phyloP scores from a whole-genome alignment of 1,139 yeast genomes.

The Candida anutae region DNA sequence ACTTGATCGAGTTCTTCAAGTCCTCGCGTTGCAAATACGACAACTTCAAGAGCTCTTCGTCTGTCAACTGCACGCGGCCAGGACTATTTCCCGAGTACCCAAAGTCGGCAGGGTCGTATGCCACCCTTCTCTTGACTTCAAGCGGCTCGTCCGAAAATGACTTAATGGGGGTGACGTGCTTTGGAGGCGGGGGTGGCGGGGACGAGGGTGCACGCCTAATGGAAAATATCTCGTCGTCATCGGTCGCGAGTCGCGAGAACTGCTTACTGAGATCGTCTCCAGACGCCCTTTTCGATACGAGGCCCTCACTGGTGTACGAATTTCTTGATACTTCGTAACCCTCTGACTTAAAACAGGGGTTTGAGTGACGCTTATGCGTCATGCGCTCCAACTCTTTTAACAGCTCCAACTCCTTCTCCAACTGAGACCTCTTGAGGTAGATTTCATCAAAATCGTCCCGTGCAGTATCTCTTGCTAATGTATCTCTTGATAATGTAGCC shows the following conservation, averaged over 20 bases:
- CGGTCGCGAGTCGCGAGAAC: constrained; percentile 19
- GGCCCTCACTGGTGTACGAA: constrained; percentile 31
- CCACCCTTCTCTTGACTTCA: constrained; percentile 9
- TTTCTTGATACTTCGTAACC: constrained; percentile 12
- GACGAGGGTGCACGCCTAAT: constrained; percentile 5
- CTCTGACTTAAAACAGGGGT: too few relatives aligned
- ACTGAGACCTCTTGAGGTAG: constrained; percentile 27
- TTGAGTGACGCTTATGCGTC: constrained; percentile 11
- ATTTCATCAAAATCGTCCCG: constrained; percentile 23
- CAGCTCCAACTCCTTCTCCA: constrained; percentile 33
- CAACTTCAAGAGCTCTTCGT: constrained; percentile 24
- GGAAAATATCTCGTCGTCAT: constrained; percentile 13
- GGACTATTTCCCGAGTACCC: constrained; percentile 20
- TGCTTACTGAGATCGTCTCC: constrained; percentile 34
- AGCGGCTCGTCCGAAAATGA: constrained; percentile 3
- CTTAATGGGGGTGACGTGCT: constrained; percentile 15
- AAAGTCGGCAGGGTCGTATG: constrained; percentile 36
- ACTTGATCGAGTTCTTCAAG: constrained; percentile 34
- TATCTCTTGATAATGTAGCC: too few relatives aligned
- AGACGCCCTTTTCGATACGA: constrained; percentile 23
- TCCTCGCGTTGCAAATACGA: constrained; percentile 32
- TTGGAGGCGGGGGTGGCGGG: constrained; percentile 52
- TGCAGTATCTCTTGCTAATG: too few relatives aligned
- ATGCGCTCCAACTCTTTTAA: constrained; percentile 29
- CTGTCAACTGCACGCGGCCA: constrained; percentile 12